Evolutionary conservation across 1,284 basidiomycete species (phyloP).

Genomic region (Phylloporus gajari): DNA sequence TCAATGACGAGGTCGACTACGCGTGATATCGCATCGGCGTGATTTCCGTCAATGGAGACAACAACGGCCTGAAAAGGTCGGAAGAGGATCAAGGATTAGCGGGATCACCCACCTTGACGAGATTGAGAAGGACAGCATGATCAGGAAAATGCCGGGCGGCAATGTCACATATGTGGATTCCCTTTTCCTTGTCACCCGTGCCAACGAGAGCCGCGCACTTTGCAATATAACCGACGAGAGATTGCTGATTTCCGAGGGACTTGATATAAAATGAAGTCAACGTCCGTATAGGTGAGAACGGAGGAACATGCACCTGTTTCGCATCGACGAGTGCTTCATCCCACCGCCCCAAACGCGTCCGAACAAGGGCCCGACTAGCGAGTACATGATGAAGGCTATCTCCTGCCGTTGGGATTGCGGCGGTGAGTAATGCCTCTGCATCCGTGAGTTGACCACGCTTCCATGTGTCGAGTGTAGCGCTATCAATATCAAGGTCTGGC

Average conservation of each 20-base stretch:
- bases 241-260: not conserved
- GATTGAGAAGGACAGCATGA: not conserved
- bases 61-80: conserved; percentile 15
- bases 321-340: conserved; percentile 18
- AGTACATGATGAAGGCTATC: conserved; percentile 5
- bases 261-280: not conserved
- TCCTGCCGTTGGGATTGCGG: not conserved
- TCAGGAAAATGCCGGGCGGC: not conserved
- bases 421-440: not conserved
- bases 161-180: not conserved
- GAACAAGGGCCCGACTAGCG: conserved; percentile 15
- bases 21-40: conserved; percentile 10
- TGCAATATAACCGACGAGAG: not conserved
- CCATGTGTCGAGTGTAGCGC: not conserved
- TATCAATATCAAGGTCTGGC: not conserved
- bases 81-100: not conserved
- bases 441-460: not conserved
- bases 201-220: not conserved
- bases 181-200: not conserved
- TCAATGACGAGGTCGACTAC: conserved; percentile 9
- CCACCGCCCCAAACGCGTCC: conserved; percentile 4
- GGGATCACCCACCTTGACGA: conserved; percentile 2
- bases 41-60: conserved; percentile 10
- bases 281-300: not conserved
- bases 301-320: not conserved